phyloP scores from a whole-genome alignment of 768 basidiomycete genomes.

The Panellus pusillus region DNA sequence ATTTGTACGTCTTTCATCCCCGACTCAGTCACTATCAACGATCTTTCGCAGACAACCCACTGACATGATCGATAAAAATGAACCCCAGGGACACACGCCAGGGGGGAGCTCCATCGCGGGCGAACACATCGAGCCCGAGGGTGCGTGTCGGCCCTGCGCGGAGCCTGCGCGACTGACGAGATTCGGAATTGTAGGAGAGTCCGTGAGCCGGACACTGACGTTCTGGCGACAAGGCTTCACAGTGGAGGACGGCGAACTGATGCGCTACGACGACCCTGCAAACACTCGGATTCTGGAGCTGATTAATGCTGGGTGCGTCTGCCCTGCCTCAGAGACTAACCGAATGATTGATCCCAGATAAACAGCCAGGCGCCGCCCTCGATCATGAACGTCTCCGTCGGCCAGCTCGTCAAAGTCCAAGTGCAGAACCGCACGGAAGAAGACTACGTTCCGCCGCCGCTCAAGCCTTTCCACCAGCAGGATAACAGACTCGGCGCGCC shows the following conservation, averaged over 20 bases:
- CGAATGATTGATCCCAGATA: neutral
- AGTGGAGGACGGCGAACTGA: conserved; percentile 66
- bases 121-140: conserved; percentile 31
- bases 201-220: conserved; percentile 53
- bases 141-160: too few species aligned
- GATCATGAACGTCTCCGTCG: conserved; percentile 56
- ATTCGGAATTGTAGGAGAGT: conserved; percentile 35
- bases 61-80: conserved; percentile 2
- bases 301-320: conserved; percentile 53
- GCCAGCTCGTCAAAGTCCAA: conserved; percentile 66
- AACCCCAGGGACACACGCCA: conserved; percentile 40
- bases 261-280: conserved; percentile 61
- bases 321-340: neutral
- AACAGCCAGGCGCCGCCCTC: conserved; percentile 53
- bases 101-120: conserved; percentile 66
- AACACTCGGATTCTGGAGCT: conserved; percentile 57
- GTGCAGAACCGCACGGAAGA: conserved; percentile 57
- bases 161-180: conserved; percentile 21
- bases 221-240: conserved; percentile 80
- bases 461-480: conserved; percentile 54
- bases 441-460: conserved; percentile 49
- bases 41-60: conserved; percentile 4
- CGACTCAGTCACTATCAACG: neutral
- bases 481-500: conserved; percentile 69
- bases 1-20: conserved; percentile 6